Percentiles rank a stretch among this genome's conserved stretches.
These are phyloP conservation scores for Pythium sukuiense DNA, from an alignment of 352 stramenopile genomes.

Conservation along the genomic window DNA sequence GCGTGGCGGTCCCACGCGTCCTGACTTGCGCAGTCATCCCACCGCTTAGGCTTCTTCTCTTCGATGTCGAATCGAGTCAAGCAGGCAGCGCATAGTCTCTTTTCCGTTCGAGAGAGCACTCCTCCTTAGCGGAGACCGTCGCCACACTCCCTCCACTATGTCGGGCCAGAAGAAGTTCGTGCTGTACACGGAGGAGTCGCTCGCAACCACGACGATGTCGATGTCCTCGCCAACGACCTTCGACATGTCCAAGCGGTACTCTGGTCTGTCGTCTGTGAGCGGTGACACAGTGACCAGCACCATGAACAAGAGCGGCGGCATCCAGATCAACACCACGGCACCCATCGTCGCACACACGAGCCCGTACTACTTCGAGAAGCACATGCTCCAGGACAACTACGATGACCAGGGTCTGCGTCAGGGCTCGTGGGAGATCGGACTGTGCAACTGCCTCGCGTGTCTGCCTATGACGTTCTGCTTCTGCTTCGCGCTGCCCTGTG, in stretches of 20 bases:
- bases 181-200: conserved; percentile 6
- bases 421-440: conserved; percentile 9
- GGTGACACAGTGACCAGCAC: neutral
- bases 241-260: neutral
- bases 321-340: conserved; percentile 1
- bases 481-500: neutral
- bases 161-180: conserved; percentile 2
- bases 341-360: conserved; percentile 1
- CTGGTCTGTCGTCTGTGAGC: neutral
- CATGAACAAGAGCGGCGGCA: neutral
- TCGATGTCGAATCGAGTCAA: neutral
- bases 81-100: neutral
- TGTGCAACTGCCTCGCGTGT: conserved; percentile 9
- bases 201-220: neutral
- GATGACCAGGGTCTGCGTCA: conserved; percentile 13
- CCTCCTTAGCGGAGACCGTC: conserved; percentile 1
- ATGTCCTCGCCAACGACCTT: neutral
- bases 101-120: neutral
- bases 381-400: conserved; percentile 20
- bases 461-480: conserved; percentile 13
- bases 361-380: conserved; percentile 7
- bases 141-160: neutral
- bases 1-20: neutral
- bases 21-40: neutral
- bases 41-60: neutral